Percentiles rank a stretch among this genome's conserved stretches.
Evolutionary conservation across 192 early-diverging fungal genomes (phyloP).

Genomic region (Backusella morwellensis): DNA sequence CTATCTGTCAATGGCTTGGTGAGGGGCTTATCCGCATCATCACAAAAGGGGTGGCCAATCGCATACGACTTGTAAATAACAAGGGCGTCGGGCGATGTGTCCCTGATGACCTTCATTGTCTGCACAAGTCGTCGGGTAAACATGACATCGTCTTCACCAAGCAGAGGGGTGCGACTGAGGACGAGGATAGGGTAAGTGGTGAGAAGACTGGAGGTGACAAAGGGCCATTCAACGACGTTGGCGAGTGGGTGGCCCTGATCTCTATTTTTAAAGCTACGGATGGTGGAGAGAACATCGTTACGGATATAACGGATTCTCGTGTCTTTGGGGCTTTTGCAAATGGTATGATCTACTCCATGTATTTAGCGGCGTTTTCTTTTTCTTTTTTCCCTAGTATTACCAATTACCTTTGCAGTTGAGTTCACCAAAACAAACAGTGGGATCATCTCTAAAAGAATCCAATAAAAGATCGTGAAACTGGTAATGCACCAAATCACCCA

Average conservation of each 20-base stretch:
- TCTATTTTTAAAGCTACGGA: neutral
- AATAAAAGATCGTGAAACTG: constrained; percentile 55
- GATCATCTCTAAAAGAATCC: constrained; percentile 51
- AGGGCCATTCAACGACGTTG: constrained; percentile 45
- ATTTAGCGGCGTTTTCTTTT: neutral
- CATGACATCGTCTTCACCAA: constrained; percentile 30
- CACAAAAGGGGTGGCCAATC: constrained; percentile 48
- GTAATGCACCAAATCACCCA: constrained; percentile 49
- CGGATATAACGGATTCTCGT: constrained; percentile 36
- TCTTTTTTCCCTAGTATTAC: neutral
- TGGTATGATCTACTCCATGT: constrained; percentile 24
- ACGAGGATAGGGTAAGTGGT: constrained; percentile 41
- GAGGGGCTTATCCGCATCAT: constrained; percentile 41
- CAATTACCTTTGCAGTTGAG: constrained; percentile 44
- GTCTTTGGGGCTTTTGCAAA: constrained; percentile 25
- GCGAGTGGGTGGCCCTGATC: constrained; percentile 29
- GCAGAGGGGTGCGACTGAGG: constrained; percentile 38
- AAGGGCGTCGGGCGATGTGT: constrained; percentile 33
- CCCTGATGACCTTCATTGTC: constrained; percentile 37
- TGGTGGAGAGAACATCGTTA: constrained; percentile 46
- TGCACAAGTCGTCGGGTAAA: constrained; percentile 37
- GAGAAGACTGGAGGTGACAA: constrained; percentile 31
- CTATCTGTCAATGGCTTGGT: constrained; percentile 20
- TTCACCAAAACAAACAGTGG: constrained; percentile 55
- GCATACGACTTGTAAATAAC: constrained; percentile 50